Base-by-base conservation (phyloP, 2,329 filamentous ascomycete species). In the Phoma sp. region DNA sequence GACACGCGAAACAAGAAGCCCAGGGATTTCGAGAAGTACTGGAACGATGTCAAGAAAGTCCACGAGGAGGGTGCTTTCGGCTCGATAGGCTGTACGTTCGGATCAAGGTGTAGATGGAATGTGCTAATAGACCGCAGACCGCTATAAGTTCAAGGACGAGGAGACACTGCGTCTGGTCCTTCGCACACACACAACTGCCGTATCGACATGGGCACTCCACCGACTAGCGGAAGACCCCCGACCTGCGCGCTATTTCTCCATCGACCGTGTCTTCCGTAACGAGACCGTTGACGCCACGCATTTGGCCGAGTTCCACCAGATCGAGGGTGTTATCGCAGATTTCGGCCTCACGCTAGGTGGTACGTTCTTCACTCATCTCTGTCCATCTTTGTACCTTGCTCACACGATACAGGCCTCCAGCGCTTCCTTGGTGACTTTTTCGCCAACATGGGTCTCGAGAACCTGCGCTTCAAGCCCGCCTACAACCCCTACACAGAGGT, bases 271-370 rank as follows among this genome's bases (percentile, higher is more conserved):
- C 58, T 99, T 99, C 88, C 87, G 92, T 64, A 99, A 99, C 77
- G 95, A 99, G 79, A 92, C 92, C 2, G 93, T 99, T 55, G 95
- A 99, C 72, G 93, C 93, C 13, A 99, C 95, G 8, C 95, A 99
- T 82, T 79, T 99, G 71, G 93, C 92, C 35, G 95, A 99, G 77
- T 99, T 99, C 84, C 95, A 99, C 80, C 95, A 99, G 75, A 91
- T 98, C 31, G 95, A 99, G 79, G 95, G 95, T 77, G 94, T 99
- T 45, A 98, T 99, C 78, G 95, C 95, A 24, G 95, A 99, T 78
- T 98, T 96, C 75, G 90, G 89, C 32, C 83, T 99, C 60, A 96
- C 94, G 0, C 85, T 98, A 17, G 95, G 95, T 64, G 95, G 93
- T 62, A 49, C 35, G 55, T 56, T 36, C 15, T 2, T 5, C 2